A percentile compares a stretch with the other conserved stretches of the same genome.
Conservation (phyloP, 306 rosid genomes). For the cucumber (Cucumis sativus) region DNA sequence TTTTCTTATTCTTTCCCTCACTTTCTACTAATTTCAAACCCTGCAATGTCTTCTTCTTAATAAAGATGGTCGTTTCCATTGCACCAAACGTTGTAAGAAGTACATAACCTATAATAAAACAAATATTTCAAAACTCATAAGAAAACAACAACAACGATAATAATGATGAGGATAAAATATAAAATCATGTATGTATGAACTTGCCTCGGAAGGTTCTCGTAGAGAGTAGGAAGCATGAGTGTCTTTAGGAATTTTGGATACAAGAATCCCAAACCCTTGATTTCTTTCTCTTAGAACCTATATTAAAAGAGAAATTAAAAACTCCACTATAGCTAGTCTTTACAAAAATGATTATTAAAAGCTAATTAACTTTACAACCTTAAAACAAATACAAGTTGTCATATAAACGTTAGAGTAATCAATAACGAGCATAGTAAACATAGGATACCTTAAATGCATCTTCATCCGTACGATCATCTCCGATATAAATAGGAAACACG, state of each 20-base stretch:
- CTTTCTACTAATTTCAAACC: background rate
- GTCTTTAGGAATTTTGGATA: slow-evolving; percentile 80
- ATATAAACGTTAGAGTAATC: too few species aligned
- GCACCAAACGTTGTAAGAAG: slow-evolving; percentile 13
- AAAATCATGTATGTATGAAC: background rate
- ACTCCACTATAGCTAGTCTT: background rate
- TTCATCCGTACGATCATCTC: slow-evolving; percentile 96
- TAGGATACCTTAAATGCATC: slow-evolving; percentile 89
- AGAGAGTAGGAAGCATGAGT: slow-evolving; percentile 77
- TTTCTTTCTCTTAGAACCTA: slow-evolving; percentile 74
- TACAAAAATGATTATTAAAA: background rate
- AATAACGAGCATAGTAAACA: background rate
- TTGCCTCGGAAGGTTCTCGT: slow-evolving; percentile 88
- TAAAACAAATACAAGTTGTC: background rate
- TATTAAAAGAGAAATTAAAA: background rate
- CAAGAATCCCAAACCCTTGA: slow-evolving; percentile 88
- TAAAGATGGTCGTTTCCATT: slow-evolving; percentile 9
- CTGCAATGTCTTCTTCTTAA: slow-evolving; percentile 3
- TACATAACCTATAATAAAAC: slow-evolving; percentile 5
- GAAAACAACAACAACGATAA: background rate
- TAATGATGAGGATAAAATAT: background rate
- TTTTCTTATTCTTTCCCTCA: too few species aligned
- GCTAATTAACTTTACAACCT: background rate
- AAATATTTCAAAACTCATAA: background rate
- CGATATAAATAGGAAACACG: slow-evolving; percentile 88